phyloP scores from a whole-genome alignment of 805 yeast species.

The Ogataea saltuana region DNA sequence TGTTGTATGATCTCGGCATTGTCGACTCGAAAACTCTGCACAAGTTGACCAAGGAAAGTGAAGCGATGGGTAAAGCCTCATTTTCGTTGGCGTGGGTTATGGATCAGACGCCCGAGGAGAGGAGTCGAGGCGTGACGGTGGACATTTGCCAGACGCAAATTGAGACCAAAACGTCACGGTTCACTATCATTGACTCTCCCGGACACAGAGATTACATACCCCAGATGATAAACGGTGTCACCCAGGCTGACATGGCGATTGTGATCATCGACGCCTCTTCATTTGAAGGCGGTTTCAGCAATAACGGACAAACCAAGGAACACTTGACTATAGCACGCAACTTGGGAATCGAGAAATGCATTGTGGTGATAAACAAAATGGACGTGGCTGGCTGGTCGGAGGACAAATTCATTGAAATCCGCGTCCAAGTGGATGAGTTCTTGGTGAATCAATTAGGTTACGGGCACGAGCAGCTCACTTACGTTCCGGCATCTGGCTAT shows the following conservation, averaged over 20 bases:
- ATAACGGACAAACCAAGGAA: slow-evolving; percentile 77
- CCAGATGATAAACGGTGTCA: slow-evolving; percentile 80
- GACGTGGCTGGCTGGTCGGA: slow-evolving; percentile 62
- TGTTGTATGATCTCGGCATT: slow-evolving; percentile 65
- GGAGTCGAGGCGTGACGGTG: slow-evolving; percentile 75
- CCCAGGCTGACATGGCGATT: slow-evolving; percentile 75
- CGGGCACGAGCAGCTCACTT: slow-evolving; percentile 39
- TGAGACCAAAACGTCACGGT: slow-evolving; percentile 53
- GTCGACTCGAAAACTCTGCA: slow-evolving; percentile 65
- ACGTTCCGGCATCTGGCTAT: slow-evolving; percentile 70
- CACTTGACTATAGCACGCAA: slow-evolving; percentile 69
- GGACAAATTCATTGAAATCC: slow-evolving; percentile 52
- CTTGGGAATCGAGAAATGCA: slow-evolving; percentile 60
- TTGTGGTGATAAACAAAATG: slow-evolving; percentile 70
- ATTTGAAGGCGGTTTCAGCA: slow-evolving; percentile 66
- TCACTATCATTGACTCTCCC: slow-evolving; percentile 81
- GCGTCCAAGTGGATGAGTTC: slow-evolving; percentile 48
- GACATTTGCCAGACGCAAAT: slow-evolving; percentile 72
- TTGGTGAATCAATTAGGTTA: slow-evolving; percentile 57
- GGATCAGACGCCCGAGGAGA: slow-evolving; percentile 79
- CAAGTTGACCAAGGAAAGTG: slow-evolving; percentile 64
- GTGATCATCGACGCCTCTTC: slow-evolving; percentile 74
- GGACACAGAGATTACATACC: slow-evolving; percentile 85
- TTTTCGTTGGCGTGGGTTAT: slow-evolving; percentile 85
- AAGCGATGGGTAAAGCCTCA: slow-evolving; percentile 68